Base-by-base conservation (phyloP, 2,329 filamentous ascomycete species). In the Penicillium janthinellum region DNA sequence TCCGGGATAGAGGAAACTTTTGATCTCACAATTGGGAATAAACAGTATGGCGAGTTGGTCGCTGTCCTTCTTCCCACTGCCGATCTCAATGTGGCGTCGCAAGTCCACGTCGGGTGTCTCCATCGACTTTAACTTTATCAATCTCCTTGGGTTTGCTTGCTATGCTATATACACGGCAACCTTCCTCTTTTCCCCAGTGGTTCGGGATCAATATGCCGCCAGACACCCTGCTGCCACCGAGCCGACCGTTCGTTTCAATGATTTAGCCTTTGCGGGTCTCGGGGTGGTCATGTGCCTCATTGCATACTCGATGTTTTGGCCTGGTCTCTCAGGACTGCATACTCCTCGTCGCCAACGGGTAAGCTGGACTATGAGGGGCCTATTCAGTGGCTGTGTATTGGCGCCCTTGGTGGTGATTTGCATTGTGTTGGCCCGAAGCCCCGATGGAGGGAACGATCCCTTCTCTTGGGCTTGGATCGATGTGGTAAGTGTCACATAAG, bases 11-110 rank as follows among this genome's bases (percentile, higher is more conserved):
- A 11, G 5, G 11, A 15, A 14, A 14, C 15, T 31, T 11, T 3
- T 34, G 8, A n/a, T 12, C 25, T 53, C 31, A 54, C 28, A 12
- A 25, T 22, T n/a, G 28, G 5, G 4, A 20, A 49, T 60, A 81
- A 20, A 49, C 60, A 81, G 79, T 77, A 88, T 86, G 64, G 64
- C 88, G 51, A 87, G 85, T 76, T 95, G 94, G 94, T 94, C 90
- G 12, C 79, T 88, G 15, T 96, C 92, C 15, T 98, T 97, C 79
- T 98, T 98, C 75, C 93, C 94, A 1, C 95, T 98, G 74, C 87
- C 90, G 6, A 78, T 96, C 61, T 84, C 92, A 63, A 98, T 97
- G 82, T 89, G 83, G 74, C 82, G 81, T 34, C 88, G 92, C 56
- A 86, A 86, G 58, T 90, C 91, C 8, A 97, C 93, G 4, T 84